A percentile compares a stretch with the other conserved stretches of the same genome.
These are phyloP conservation scores for Isatis lusitanica DNA, from an alignment of 441 rosid genomes.

Conservation along the genomic window DNA sequence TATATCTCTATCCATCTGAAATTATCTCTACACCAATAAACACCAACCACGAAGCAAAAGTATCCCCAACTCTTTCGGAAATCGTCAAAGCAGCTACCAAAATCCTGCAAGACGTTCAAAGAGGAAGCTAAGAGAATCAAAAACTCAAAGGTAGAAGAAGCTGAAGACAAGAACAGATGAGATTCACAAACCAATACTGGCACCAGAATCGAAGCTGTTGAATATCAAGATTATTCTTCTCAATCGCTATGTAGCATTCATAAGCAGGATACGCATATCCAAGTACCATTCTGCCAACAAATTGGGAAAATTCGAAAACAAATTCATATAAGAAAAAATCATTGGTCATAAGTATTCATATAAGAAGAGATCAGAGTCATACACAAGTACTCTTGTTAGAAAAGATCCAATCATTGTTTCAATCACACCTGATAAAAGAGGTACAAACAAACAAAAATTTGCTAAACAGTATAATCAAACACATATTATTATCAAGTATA, in stretches of 20 bases:
- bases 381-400: conserved; percentile 95
- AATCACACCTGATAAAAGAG: conserved; percentile 38
- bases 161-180: background rate
- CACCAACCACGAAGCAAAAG: conserved; percentile 73
- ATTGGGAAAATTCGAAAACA: conserved; percentile 11
- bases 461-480: conserved; percentile 16
- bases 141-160: background rate
- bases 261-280: conserved; percentile 96
- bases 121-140: conserved; percentile 5
- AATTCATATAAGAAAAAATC: background rate
- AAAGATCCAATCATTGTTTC: conserved; percentile 91
- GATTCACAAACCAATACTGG: conserved; percentile 75
- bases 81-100: conserved; percentile 81
- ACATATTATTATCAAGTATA: background rate
- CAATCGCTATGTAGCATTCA: conserved; percentile 51
- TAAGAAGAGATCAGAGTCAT: conserved; percentile 40
- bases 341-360: background rate
- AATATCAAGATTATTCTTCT: conserved; percentile 87
- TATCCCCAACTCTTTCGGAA: conserved; percentile 75
- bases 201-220: conserved; percentile 99
- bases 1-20: background rate
- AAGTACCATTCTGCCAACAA: conserved; percentile 66
- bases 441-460: background rate
- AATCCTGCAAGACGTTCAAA: conserved; percentile 65
- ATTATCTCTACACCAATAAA: background rate